These are phyloP conservation scores for Selenicereus undatus DNA, from an alignment of 148 eudicot genomes.

Conservation along the genomic window DNA sequence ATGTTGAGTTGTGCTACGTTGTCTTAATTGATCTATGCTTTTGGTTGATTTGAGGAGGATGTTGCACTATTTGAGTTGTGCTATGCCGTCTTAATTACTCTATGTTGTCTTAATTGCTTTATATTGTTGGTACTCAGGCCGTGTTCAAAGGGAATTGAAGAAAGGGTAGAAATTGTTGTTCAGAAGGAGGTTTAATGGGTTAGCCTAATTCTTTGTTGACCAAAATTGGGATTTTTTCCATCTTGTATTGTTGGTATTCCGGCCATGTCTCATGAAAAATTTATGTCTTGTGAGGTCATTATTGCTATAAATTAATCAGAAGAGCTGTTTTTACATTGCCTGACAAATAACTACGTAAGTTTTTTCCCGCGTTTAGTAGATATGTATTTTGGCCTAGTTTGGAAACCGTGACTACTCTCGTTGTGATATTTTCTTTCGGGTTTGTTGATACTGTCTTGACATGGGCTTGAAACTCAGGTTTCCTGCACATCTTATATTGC, in stretches of 20 bases:
- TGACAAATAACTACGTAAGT: background rate
- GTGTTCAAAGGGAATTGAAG: conserved; percentile 22
- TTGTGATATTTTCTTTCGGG: background rate
- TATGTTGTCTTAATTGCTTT: too few relatives aligned
- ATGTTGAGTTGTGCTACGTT: too few relatives aligned
- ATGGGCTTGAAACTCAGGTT: conserved; percentile 1
- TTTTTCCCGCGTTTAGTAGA: background rate
- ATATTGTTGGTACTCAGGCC: too few relatives aligned
- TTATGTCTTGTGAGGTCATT: background rate
- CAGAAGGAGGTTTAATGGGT: conserved; percentile 9
- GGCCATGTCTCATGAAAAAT: conserved; percentile 8
- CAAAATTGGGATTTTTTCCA: background rate
- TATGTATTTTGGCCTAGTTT: background rate
- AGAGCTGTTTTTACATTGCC: conserved; percentile 16
- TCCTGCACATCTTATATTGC: background rate
- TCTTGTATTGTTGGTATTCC: conserved; percentile 1
- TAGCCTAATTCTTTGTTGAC: background rate
- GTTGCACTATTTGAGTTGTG: too few relatives aligned
- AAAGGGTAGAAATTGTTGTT: conserved; percentile 18
- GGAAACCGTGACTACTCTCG: background rate
- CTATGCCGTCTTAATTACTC: too few relatives aligned
- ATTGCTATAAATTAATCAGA: conserved; percentile 2
- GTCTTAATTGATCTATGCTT: too few relatives aligned
- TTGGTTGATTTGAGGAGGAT: too few relatives aligned
- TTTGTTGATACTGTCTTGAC: conserved; percentile 3